Evolutionary conservation across 2,329 filamentous ascomycete species (phyloP), one percentile per base, ranked within the genome.

Genomic region (Penicillium sp.): DNA sequence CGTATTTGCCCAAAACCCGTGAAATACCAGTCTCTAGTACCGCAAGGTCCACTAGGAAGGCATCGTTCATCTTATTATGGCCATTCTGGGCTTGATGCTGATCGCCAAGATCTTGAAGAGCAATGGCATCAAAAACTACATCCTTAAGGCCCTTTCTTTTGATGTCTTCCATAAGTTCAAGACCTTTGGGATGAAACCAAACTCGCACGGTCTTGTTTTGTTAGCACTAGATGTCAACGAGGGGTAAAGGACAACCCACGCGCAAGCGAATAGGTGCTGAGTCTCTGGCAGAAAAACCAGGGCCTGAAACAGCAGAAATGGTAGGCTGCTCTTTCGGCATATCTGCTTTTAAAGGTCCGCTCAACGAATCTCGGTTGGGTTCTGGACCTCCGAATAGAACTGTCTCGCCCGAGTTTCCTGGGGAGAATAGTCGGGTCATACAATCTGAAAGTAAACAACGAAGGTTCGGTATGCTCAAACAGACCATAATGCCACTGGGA

Each of bases 121-220:
- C 11, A 32, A 51, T 16, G 26, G 34, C 40, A 23, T 51, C 41
- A 43, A 51, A 16, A 39, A 51, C 40, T 7, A 44, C 16, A 38
- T 51, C 40, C 0, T 44, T 10, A 13, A 51, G 48, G 13, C 48
- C 48, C n/a, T 16, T 39, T 30, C n/a, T 51, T 30, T 51, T 51
- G 23, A 51, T 44, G 16, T 51, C 23, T 23, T 23, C 23, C 23
- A 23, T 23, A 23, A 23, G 23, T 5, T 5, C 23, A 23, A 23
- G 23, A 7, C 11, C 26, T 26, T 16, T 44, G 7, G 4, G 16
- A 44, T n/a, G 4, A 51, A 51, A 32, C 32, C n/a, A 51, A 51
- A 51, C 6, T 8, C 40, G 40, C 8, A 51, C 26, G 4, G 48
- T 51, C 48, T 51, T 30, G 7, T 44, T 38, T 30, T 10, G 23